Evolutionary conservation across 176 grass and related monocot species (phyloP).

Genomic region (Urochloa ruziziensis): DNA sequence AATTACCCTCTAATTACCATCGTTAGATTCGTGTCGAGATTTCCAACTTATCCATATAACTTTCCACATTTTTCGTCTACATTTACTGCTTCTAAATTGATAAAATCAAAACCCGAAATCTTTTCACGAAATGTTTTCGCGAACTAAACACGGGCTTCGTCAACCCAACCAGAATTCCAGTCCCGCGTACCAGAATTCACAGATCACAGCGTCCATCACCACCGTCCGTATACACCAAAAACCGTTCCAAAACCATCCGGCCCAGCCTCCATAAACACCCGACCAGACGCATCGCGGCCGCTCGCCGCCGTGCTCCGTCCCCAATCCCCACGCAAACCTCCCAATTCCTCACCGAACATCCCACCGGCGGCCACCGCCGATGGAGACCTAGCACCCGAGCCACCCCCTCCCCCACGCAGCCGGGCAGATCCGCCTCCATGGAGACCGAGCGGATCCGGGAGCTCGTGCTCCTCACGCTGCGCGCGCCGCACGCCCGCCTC

Average conservation of each 20-base stretch:
- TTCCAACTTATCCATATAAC: too few relatives aligned
- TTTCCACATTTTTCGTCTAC: too few relatives aligned
- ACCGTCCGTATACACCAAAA: not conserved
- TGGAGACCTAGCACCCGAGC: slow-evolving; percentile 42
- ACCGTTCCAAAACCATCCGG: slow-evolving; percentile 5
- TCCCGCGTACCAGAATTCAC: not conserved
- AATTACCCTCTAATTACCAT: too few relatives aligned
- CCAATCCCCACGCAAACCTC: not conserved
- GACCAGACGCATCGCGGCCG: not conserved
- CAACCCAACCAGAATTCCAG: too few relatives aligned
- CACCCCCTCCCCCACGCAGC: not conserved
- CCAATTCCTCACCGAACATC: slow-evolving; percentile 9
- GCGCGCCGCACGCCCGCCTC: slow-evolving; percentile 52
- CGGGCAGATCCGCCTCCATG: slow-evolving; percentile 38
- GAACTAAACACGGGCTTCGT: too few relatives aligned
- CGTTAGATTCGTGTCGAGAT: too few relatives aligned
- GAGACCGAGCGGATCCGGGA: slow-evolving; percentile 59
- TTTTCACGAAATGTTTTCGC: too few relatives aligned
- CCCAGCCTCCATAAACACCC: slow-evolving; percentile 11
- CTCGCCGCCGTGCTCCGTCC: not conserved
- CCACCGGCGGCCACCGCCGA: slow-evolving; percentile 44
- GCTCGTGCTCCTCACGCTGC: slow-evolving; percentile 64
- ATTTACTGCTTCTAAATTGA: too few relatives aligned
- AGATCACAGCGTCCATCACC: not conserved
- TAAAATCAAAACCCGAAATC: too few relatives aligned